Percentiles rank a stretch among this genome's conserved stretches.
phyloP scores from a whole-genome alignment of 306 rosid species.

The Pachyrhizus erosus region DNA sequence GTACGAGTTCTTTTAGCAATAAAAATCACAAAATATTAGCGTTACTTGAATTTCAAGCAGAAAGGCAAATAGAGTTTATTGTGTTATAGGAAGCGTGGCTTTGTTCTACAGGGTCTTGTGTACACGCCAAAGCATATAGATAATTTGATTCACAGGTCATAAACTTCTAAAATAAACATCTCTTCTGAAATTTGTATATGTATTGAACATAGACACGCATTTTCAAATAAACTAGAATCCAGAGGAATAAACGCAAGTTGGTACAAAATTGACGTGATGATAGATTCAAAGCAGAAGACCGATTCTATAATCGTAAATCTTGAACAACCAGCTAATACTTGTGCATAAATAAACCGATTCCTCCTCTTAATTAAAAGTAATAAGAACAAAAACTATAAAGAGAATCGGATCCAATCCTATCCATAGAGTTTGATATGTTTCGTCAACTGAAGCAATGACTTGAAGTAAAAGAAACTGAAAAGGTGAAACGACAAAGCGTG shows the following conservation, averaged over 20 bases:
- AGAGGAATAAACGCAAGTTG: constrained; percentile 2
- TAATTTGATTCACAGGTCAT: constrained; percentile 34
- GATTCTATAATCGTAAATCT: constrained; percentile 4
- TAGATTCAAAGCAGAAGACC: background rate
- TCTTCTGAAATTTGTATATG: background rate
- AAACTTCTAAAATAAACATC: constrained; percentile 1
- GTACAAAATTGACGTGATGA: constrained; percentile 2
- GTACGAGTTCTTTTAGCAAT: background rate
- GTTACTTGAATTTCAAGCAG: constrained; percentile 15
- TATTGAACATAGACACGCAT: constrained; percentile 37
- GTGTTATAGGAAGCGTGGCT: constrained; percentile 4
- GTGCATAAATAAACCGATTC: background rate
- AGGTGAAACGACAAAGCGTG: constrained; percentile 26
- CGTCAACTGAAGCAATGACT: constrained; percentile 16
- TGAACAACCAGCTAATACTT: background rate
- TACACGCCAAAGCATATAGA: constrained; percentile 36
- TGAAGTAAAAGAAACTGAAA: constrained; percentile 21
- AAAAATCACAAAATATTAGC: background rate
- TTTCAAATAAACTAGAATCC: constrained; percentile 8
- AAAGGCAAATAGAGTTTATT: background rate
- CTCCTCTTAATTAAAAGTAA: too few relatives aligned
- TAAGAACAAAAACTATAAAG: background rate
- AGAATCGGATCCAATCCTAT: background rate
- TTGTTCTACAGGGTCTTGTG: constrained; percentile 8
- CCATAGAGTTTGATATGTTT: background rate